Base-by-base conservation (phyloP, 176 grass and related monocot species). In the Paspalum vaginatum region DNA sequence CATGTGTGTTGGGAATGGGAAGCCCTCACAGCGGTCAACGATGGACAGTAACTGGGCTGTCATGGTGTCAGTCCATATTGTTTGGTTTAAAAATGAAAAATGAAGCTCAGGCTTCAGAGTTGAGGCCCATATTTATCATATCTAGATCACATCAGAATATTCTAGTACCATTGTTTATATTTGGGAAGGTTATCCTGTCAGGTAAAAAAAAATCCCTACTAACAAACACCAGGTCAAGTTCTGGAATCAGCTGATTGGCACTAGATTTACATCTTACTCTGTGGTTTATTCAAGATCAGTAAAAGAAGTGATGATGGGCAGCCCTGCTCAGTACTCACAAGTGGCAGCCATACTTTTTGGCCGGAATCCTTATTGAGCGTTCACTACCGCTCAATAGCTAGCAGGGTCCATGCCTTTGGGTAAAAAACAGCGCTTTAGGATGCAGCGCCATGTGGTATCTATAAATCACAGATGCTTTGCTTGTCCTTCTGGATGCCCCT, bases 391-490 rank as follows among this genome's bases (percentile, higher is more conserved):
- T 85, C 65, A 66, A 16, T 48, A 22, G 8, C 51, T 48, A 22
- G 8, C 51, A 65, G 77, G 88, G 78, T 65, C 87, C 83, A 76
- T 32, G 82, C 21, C 83, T 89, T 80, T 77, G 13, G 47, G 63
- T 49, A 65, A 60, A 77, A 77, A 85, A 72, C 9, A 60, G 51
- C 70, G 55, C 27, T 18, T 38, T 51, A 26, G 58, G 24, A 5
- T 60, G 72, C 83, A 73, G 57, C 45, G 70, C 78, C 83, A 89
- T 82, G 79, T 86, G 83, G 22, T 4, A 17, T 67, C 79, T 73
- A 79, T 82, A 82, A 86, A 82, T 55, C 59, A 4, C 50, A 78
- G 51, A 86, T 86, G 79, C 73, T 44, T 78, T 86, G 42, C 59
- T 54, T 86, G 83, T 78, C 78, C 73, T 81, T 61, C 37, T 68